phyloP scores from a whole-genome alignment of 1,139 yeast genomes.

The Yarrowia galli region DNA sequence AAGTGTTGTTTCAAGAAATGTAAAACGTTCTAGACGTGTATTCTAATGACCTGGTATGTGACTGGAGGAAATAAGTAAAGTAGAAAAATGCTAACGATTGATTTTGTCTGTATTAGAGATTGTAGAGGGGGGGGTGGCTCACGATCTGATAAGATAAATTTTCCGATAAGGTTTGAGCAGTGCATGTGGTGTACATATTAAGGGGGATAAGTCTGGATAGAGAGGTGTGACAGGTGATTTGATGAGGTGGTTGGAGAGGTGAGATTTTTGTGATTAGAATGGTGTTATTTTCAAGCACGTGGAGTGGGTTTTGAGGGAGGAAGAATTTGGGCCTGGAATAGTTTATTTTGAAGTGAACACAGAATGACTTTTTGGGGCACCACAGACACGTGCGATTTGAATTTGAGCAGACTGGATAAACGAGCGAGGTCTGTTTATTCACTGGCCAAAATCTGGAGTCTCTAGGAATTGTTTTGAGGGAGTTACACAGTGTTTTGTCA shows the following conservation, averaged over 20 bases:
- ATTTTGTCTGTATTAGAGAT: not conserved
- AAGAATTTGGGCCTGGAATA: not conserved
- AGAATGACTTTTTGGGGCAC: no score
- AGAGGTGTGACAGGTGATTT: no score
- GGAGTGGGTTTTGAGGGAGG: not conserved
- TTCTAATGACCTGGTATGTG: constrained; percentile 31
- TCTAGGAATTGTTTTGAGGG: not conserved
- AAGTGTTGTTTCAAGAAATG: constrained; percentile 24
- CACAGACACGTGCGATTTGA: not conserved
- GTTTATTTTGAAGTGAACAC: not conserved
- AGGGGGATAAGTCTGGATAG: not conserved
- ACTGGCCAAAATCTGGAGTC: not conserved
- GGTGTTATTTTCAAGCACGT: not conserved
- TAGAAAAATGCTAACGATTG: constrained; percentile 35
- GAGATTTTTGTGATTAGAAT: not conserved
- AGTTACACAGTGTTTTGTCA: not conserved
- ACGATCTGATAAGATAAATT: constrained; percentile 6
- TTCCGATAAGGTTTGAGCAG: not conserved
- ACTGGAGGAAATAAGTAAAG: constrained; percentile 29
- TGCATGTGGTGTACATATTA: not conserved
- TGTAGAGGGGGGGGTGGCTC: not conserved
- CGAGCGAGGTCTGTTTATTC: not conserved
- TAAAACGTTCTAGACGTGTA: constrained; percentile 25
- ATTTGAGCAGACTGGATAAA: not conserved
- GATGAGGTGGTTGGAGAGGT: not conserved